Evolutionary conservation across 108 stramenopile genomes (phyloP).

Genomic region (Stephanodiscus minutulus): DNA sequence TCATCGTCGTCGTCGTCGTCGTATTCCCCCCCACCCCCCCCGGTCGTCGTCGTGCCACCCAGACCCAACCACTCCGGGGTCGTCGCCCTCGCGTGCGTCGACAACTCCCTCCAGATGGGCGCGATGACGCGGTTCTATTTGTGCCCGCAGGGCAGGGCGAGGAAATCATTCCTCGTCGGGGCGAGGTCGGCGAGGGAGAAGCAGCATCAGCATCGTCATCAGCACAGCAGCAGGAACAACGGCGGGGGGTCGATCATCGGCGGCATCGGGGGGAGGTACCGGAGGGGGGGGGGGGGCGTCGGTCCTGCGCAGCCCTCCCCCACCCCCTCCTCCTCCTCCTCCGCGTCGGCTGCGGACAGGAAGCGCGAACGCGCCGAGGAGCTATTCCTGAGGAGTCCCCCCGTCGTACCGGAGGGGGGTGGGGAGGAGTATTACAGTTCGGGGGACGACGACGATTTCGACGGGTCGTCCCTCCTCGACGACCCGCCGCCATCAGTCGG

Average conservation of each 20-base stretch:
- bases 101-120: conserved; percentile 76
- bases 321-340: background rate
- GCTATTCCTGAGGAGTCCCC: conserved; percentile 27
- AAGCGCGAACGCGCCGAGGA: conserved; percentile 33
- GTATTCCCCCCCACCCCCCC: no score
- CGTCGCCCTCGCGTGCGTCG: conserved; percentile 62
- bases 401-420: background rate
- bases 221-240: conserved; percentile 37
- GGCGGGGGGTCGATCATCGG: background rate
- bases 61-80: conserved; percentile 65
- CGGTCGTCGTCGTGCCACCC: background rate
- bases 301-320: no score
- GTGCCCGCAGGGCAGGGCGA: conserved; percentile 74
- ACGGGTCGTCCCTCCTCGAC: background rate
- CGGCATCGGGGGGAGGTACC: background rate
- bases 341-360: conserved; percentile 5
- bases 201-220: conserved; percentile 5
- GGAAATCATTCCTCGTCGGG: conserved; percentile 28
- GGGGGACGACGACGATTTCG: conserved; percentile 51
- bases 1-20: conserved; percentile 6
- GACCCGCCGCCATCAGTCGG: background rate
- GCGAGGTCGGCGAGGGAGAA: conserved; percentile 13
- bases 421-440: conserved; percentile 40
- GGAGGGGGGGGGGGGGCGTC: no score
- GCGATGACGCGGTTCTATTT: conserved; percentile 70